Base-by-base conservation (phyloP, 1,284 basidiomycete species). In the Schizophyllum amplum region DNA sequence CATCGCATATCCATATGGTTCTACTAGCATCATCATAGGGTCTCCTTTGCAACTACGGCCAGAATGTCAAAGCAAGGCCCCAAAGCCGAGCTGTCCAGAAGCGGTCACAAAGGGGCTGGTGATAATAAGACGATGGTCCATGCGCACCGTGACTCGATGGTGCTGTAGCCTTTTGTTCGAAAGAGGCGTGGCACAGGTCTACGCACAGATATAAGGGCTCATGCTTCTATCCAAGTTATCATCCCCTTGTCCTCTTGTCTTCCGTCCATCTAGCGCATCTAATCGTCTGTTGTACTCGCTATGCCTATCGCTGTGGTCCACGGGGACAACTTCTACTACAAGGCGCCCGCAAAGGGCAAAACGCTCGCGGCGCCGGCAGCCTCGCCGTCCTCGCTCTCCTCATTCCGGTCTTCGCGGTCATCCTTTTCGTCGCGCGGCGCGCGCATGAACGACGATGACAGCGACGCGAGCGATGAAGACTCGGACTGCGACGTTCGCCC, bases 381-480 rank as follows among this genome's bases (percentile, higher is more conserved):
- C 15, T 33, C 48, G 26, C 26, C 47, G 23, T 55, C 27, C 9
- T 21, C 47, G 23, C 57, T 33, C 9, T 21, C 47, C 23, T 20
- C 47, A 23, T 47, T 52, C 52, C 50, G 50, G 5, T 48, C 48
- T 11, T 26, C 52, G 53, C 17, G 50, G 15, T 13, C 23, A 5
- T 25, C 52, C 11, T 20, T 47, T 27, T 48, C 27, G 6, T 22
- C 20, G n/a, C 27, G n/a, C 4, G 49, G 26, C 23, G 53, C 52
- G 23, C 51, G 27, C 27, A 54, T 21, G 17, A 24, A 52, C 24
- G 21, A 26, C 47, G 52, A 22, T 21, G 57, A 60, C 23, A 42
- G 33, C 53, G 59, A 58, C 17, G 59, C 52, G 15, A 57, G 57
- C 33, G 56, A 48, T 26, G 61, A 61, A 23, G 56, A 55, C 53